These are phyloP conservation scores for Colletotrichum sp. DNA, from an alignment of 2,329 filamentous ascomycete species.

Conservation along the genomic window DNA sequence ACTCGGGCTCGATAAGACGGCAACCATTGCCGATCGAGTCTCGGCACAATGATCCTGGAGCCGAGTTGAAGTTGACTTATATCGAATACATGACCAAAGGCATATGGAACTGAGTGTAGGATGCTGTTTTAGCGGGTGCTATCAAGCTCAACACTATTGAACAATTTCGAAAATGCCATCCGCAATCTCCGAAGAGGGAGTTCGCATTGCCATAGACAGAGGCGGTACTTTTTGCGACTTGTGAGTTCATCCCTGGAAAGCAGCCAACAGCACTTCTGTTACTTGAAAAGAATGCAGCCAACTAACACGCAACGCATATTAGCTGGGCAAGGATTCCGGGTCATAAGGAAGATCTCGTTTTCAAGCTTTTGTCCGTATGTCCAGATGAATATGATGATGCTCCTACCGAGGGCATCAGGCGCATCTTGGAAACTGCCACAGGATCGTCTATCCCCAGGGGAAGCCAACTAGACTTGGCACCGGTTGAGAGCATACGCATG, in stretches of 20 bases:
- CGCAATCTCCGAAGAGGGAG: not conserved
- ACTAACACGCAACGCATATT: not conserved
- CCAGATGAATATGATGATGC: constrained; percentile 75
- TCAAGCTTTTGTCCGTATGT: constrained; percentile 74
- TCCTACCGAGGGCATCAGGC: constrained; percentile 72
- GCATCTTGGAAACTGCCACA: constrained; percentile 37
- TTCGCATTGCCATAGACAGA: not conserved
- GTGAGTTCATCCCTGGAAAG: not conserved
- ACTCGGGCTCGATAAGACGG: not conserved
- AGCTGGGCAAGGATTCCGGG: constrained; percentile 50
- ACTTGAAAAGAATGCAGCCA: fast-evolving
- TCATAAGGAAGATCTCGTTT: constrained; percentile 65
- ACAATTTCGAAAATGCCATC: not conserved
- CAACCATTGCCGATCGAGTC: not conserved
- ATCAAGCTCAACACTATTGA: not conserved
- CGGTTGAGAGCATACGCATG: constrained; percentile 72
- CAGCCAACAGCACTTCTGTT: not conserved
- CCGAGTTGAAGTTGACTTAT: not conserved
- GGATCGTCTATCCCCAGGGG: constrained; percentile 17
- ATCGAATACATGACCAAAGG: not conserved
- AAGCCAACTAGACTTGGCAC: constrained; percentile 32
- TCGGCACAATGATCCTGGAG: not conserved
- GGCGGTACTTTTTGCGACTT: not conserved
- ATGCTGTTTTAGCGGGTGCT: not conserved
- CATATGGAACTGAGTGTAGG: not conserved